Base-by-base conservation (phyloP, 352 stramenopile species). In the Pythium sp. region DNA sequence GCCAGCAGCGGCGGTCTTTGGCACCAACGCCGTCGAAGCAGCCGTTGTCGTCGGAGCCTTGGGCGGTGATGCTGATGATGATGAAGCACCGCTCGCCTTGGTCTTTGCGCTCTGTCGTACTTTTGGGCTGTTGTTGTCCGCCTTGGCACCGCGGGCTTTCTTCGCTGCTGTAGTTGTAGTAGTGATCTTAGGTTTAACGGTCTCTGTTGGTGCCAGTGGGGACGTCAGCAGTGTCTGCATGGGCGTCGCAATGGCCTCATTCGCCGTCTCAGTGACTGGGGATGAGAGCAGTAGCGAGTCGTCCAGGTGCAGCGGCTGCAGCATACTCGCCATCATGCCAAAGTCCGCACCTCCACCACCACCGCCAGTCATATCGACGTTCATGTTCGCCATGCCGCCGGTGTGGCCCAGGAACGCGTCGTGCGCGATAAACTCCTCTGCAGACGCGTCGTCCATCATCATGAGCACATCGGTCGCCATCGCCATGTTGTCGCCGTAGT, bases 301-400 rank as follows among this genome's bases (percentile, higher is more conserved):
- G 34, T 61, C 65, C 47, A 70, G 47, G 2, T 70, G 65, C 34
- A 70, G 58, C 28, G 65, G 65, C 65, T 70, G 58, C 34, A 70
- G 24, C 47, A 68, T 34, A 20, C 15, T 68, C n/a, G 62, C 62
- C 36, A 65, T 70, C 30, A 70, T 56, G 1, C 57, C 47, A 51
- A 70, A 70, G 36, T 70, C 65, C 15, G 18, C 58, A 11, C 15
- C 6, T 11, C 20, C 24, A 6, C n/a, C 28, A 14, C 11, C 56
- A 8, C 32, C 28, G 20, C 55, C 18, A 61, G 55, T 30, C 63
- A 68, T 68, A 18, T 38, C 26, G 32, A 56, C 26, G 22, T 36
- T 58, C 32, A 56, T 36, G 3, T n/a, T 18, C 11, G 32, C 20
- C 15, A 34, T 18, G 15, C 47, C 47, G 47, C 55, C 8, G 38